phyloP scores from a whole-genome alignment of 129 eudicot species.

The Mikania micrantha region DNA sequence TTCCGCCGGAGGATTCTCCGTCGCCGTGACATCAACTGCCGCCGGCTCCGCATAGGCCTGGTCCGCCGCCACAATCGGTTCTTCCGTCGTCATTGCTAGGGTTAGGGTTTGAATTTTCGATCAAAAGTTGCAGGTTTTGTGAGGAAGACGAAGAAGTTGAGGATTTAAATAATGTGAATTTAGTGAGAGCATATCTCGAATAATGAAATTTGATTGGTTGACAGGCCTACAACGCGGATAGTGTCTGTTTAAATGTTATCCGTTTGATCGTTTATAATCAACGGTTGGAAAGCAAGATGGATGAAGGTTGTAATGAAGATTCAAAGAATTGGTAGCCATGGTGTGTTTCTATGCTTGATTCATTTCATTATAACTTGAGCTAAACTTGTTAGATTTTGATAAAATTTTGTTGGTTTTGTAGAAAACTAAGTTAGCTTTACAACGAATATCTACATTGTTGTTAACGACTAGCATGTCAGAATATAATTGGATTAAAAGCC shows the following conservation, averaged over 20 bases:
- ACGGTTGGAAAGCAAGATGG: conserved; percentile 19
- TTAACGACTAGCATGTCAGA: conserved; percentile 3
- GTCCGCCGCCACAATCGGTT: conserved; percentile 27
- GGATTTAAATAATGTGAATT: conserved; percentile 36
- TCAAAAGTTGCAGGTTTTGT: conserved; percentile 21
- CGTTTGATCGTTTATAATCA: conserved; percentile 48
- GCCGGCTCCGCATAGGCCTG: conserved; percentile 22
- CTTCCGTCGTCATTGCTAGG: conserved; percentile 64
- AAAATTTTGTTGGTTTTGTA: conserved; percentile 19
- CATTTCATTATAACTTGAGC: conserved; percentile 32
- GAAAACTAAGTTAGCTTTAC: conserved; percentile 53
- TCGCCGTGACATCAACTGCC: conserved; percentile 18
- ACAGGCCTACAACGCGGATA: conserved; percentile 50
- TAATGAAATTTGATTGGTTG: conserved; percentile 52
- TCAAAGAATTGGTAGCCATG: background rate
- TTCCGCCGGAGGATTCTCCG: conserved; percentile 27
- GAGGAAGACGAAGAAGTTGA: background rate
- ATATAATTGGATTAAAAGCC: conserved; percentile 34
- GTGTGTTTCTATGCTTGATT: conserved; percentile 70
- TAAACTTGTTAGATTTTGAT: conserved; percentile 24
- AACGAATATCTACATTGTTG: conserved; percentile 17
- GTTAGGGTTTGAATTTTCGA: too few relatives aligned
- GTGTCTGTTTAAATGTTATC: conserved; percentile 28
- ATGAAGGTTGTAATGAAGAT: conserved; percentile 4
- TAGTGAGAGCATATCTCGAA: conserved; percentile 20